Conservation (phyloP, 441 rosid species). For the Biscutella laevigata region DNA sequence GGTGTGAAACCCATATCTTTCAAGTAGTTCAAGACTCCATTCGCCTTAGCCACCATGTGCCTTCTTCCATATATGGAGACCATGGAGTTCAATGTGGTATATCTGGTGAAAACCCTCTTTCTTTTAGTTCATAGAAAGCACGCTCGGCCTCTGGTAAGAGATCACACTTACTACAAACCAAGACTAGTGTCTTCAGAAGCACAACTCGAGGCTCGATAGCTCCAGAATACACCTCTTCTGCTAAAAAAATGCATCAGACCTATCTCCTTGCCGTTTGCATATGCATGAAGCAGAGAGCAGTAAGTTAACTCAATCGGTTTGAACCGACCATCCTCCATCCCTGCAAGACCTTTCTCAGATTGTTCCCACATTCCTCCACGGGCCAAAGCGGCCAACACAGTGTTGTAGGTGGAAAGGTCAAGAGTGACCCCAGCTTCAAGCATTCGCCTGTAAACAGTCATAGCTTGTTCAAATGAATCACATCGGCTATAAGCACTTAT, state of each 20-base stretch:
- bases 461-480: conserved; percentile 78
- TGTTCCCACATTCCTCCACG: conserved; percentile 94
- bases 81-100: conserved; percentile 79
- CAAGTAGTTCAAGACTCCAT: conserved; percentile 70
- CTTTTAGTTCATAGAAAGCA: conserved; percentile 66
- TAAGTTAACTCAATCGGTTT: conserved; percentile 80
- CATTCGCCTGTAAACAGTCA: conserved; percentile 73
- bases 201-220: conserved; percentile 56
- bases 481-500: conserved; percentile 88
- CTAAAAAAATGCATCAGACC: conserved; percentile 64
- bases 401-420: conserved; percentile 82
- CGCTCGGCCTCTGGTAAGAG: conserved; percentile 61
- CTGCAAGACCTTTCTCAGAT: conserved; percentile 67
- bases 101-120: conserved; percentile 63
- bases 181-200: conserved; percentile 76
- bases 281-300: conserved; percentile 80
- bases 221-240: conserved; percentile 76
- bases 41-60: conserved; percentile 61
- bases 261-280: conserved; percentile 75
- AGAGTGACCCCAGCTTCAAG: conserved; percentile 76
- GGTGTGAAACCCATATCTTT: conserved; percentile 66
- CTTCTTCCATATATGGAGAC: conserved; percentile 79
- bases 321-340: conserved; percentile 68
- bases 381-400: conserved; percentile 86
- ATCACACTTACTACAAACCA: conserved; percentile 79